These are phyloP conservation scores for Croton setiger DNA, from an alignment of 441 rosid genomes.

Conservation along the genomic window DNA sequence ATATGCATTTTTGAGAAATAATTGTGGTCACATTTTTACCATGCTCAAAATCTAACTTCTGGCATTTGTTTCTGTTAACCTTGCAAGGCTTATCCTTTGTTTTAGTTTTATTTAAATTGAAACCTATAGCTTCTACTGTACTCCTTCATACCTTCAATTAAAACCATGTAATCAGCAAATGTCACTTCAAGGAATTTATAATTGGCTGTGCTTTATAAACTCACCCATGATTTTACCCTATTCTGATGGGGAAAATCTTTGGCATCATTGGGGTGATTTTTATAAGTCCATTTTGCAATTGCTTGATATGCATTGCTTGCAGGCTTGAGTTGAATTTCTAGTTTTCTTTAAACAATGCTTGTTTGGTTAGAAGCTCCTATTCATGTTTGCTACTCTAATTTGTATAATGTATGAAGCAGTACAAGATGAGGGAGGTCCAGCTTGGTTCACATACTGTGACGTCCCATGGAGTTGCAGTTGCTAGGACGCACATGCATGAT, in stretches of 20 bases:
- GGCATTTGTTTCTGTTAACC: too few relatives aligned
- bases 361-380: conserved; percentile 20
- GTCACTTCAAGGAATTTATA: too few relatives aligned
- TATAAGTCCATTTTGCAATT: not conserved
- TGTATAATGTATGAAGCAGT: conserved; percentile 27
- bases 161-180: too few relatives aligned
- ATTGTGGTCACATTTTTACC: not conserved
- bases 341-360: not conserved
- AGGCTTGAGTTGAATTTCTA: not conserved
- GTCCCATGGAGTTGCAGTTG: conserved; percentile 67
- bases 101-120: too few relatives aligned
- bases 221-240: too few relatives aligned
- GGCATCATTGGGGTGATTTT: not conserved
- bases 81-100: too few relatives aligned
- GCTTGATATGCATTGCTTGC: not conserved
- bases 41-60: not conserved
- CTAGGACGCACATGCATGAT: conserved; percentile 64
- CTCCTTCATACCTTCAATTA: too few relatives aligned
- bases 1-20: not conserved
- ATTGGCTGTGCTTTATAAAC: too few relatives aligned
- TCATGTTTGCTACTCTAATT: not conserved
- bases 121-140: too few relatives aligned
- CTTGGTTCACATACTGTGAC: conserved; percentile 59
- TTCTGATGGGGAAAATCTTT: too few relatives aligned
- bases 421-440: conserved; percentile 49